These are phyloP conservation scores for Phytophthora cryptogea DNA, from an alignment of 352 stramenopile genomes.

Conservation along the genomic window DNA sequence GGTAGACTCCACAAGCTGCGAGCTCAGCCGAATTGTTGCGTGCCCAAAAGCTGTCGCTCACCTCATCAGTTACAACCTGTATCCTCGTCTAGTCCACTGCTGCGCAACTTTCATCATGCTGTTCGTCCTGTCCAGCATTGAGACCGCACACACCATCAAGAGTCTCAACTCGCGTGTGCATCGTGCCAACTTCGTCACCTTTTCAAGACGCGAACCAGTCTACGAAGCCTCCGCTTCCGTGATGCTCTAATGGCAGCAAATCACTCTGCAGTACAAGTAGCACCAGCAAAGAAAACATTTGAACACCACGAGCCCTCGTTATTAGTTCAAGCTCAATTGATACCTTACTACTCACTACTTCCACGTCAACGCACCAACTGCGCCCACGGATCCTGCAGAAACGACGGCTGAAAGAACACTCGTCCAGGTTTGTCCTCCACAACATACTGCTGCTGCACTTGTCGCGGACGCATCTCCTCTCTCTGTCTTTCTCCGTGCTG, in stretches of 20 bases:
- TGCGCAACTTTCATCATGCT: constrained; percentile 50
- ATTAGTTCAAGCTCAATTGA: constrained; percentile 11
- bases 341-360: background rate
- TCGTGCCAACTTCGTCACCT: constrained; percentile 47
- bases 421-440: constrained; percentile 36
- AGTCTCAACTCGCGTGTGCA: constrained; percentile 45
- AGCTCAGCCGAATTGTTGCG: constrained; percentile 45
- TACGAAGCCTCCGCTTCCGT: constrained; percentile 32
- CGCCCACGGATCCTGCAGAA: constrained; percentile 66
- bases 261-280: background rate
- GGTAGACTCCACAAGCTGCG: constrained; percentile 33
- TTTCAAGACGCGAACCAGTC: constrained; percentile 34
- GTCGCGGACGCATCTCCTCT: constrained; percentile 25
- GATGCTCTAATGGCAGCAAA: constrained; percentile 16
- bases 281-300: background rate
- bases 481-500: constrained; percentile 6
- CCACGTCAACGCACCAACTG: constrained; percentile 14
- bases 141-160: constrained; percentile 41
- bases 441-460: constrained; percentile 11
- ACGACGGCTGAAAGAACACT: constrained; percentile 75
- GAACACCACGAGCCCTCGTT: background rate
- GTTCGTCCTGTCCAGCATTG: constrained; percentile 47
- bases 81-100: constrained; percentile 43
- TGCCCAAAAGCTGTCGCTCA: constrained; percentile 42
- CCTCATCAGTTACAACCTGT: constrained; percentile 43